phyloP scores from a whole-genome alignment of 768 basidiomycete species.

The Podaxis sp. region DNA sequence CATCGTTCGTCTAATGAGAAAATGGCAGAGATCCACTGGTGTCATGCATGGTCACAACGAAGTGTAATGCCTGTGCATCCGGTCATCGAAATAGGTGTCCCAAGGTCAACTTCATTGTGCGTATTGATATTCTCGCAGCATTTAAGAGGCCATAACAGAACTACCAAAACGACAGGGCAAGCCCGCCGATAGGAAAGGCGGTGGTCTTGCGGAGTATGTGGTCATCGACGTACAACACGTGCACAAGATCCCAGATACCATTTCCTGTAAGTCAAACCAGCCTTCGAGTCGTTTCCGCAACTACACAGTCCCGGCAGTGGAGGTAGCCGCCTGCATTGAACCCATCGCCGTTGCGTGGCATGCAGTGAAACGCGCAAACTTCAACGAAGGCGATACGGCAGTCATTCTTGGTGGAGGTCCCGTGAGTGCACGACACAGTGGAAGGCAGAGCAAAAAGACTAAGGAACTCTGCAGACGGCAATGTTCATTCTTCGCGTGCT shows the following conservation, averaged over 20 bases:
- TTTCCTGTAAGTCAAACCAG: constrained; percentile 32
- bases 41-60: constrained; percentile 33
- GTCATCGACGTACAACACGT: constrained; percentile 33
- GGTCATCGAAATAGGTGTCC: constrained; percentile 36
- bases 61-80: constrained; percentile 33
- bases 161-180: constrained; percentile 25
- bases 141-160: background rate
- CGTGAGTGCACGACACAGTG: constrained; percentile 25
- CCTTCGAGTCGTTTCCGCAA: background rate
- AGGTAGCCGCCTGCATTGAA: constrained; percentile 46
- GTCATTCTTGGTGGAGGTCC: constrained; percentile 48
- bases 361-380: constrained; percentile 40
- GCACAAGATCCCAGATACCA: constrained; percentile 36
- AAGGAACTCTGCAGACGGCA: constrained; percentile 30
- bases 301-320: constrained; percentile 30
- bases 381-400: constrained; percentile 36
- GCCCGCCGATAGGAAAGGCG: constrained; percentile 34
- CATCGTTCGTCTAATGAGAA: background rate
- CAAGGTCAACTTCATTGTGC: constrained; percentile 33
- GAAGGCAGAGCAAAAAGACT: background rate
- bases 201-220: constrained; percentile 47
- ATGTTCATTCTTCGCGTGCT: constrained; percentile 38
- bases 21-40: constrained; percentile 39
- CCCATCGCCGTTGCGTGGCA: constrained; percentile 48
- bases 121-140: constrained; percentile 14